Conservation (phyloP, 2,329 filamentous ascomycete genomes). For the Coniochaeta sp. region DNA sequence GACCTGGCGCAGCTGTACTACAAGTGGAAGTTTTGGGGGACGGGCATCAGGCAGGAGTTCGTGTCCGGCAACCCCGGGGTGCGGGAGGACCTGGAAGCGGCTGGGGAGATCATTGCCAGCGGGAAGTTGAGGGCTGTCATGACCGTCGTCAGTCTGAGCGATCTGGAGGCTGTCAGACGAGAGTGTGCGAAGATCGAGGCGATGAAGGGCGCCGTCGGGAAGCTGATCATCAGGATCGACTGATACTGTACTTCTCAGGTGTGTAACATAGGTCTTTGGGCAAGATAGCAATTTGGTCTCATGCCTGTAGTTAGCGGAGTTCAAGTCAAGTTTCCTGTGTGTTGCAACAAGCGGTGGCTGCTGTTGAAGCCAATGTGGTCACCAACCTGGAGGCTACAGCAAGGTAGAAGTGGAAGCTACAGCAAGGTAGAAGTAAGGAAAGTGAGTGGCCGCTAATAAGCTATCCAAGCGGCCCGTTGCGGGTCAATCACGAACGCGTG, state of each 20-base stretch:
- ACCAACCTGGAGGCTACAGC: too few relatives aligned
- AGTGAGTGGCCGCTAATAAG: neutral
- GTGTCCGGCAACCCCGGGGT: slow-evolving; percentile 34
- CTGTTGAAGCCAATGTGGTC: too few relatives aligned
- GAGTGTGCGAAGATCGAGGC: slow-evolving; percentile 31
- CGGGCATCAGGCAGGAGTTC: slow-evolving; percentile 34
- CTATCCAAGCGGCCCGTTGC: neutral
- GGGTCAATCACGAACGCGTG: neutral
- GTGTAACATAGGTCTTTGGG: too few relatives aligned
- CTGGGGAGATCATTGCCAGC: slow-evolving; percentile 30
- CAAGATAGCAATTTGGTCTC: too few relatives aligned
- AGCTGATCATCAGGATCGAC: slow-evolving; percentile 13
- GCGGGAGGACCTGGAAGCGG: slow-evolving; percentile 33
- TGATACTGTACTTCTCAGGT: neutral
- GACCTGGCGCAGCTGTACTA: slow-evolving; percentile 30
- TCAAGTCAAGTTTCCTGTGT: too few relatives aligned
- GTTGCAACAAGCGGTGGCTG: too few relatives aligned
- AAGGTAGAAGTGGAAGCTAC: too few relatives aligned
- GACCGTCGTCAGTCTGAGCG: slow-evolving; percentile 29
- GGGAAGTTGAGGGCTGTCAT: slow-evolving; percentile 35
- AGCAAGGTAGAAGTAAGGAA: too few relatives aligned
- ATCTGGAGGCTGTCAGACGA: slow-evolving; percentile 33
- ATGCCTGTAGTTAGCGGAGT: too few relatives aligned
- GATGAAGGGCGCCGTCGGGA: slow-evolving; percentile 35
- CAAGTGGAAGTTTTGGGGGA: slow-evolving; percentile 33